phyloP scores from a whole-genome alignment of 257 asterid genomes.

The Hygrophila difformis region DNA sequence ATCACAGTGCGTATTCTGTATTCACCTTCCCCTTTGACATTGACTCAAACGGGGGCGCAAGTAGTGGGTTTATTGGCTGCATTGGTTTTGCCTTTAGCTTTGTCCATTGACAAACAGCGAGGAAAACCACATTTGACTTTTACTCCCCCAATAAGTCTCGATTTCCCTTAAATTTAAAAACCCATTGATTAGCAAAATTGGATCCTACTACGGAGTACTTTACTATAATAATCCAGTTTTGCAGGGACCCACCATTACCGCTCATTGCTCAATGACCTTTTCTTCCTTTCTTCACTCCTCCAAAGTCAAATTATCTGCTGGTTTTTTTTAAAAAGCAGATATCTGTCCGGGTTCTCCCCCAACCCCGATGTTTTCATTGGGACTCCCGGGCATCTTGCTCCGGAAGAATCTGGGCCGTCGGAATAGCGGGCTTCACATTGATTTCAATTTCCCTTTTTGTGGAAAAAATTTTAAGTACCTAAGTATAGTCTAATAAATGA shows the following conservation, averaged over 20 bases:
- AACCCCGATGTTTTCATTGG: no score
- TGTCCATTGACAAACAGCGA: constrained; percentile 6
- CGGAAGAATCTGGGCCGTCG: no score
- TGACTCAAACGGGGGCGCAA: constrained; percentile 28
- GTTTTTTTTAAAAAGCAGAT: constrained; percentile 46
- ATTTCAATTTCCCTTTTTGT: no score
- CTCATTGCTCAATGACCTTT: constrained; percentile 8
- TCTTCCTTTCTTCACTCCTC: constrained; percentile 16
- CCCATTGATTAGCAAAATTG: no score
- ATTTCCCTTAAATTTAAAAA: no score
- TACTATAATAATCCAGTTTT: constrained; percentile 10
- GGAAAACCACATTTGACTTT: constrained; percentile 57
- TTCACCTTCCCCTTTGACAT: constrained; percentile 24
- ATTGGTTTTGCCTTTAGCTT: constrained; percentile 12
- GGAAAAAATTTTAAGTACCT: no score
- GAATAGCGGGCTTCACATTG: no score
- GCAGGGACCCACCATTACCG: constrained; percentile 31
- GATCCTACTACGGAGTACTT: no score
- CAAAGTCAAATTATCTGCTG: constrained; percentile 47
- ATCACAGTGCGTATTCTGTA: neutral
- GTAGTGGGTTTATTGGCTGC: constrained; percentile 23
- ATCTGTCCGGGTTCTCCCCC: constrained; percentile 20
- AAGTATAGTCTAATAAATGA: no score
- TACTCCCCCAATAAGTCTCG: constrained; percentile 17
- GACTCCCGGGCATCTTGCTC: no score